Percentiles rank a stretch among this genome's conserved stretches.
Conservation (phyloP, 2,329 filamentous ascomycete species). For the Juglanconis sp. region DNA sequence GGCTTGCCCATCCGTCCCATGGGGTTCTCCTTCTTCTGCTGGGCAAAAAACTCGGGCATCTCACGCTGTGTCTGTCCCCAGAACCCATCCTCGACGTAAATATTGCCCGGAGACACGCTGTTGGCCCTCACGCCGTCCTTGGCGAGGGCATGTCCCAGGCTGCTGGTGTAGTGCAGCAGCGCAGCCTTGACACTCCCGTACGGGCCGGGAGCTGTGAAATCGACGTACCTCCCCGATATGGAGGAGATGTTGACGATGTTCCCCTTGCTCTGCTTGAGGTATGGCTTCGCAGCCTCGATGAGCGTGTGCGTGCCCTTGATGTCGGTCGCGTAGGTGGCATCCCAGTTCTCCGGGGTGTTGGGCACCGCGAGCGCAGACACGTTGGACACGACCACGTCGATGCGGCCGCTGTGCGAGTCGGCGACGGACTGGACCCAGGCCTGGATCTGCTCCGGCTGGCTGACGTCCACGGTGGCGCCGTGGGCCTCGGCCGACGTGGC, state of each 20-base stretch:
- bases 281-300: slow-evolving; percentile 28
- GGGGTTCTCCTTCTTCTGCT: slow-evolving; percentile 19
- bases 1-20: slow-evolving; percentile 21
- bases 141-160: slow-evolving; percentile 31
- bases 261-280: slow-evolving; percentile 31
- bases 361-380: slow-evolving; percentile 27
- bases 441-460: slow-evolving; percentile 11
- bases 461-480: slow-evolving; percentile 19
- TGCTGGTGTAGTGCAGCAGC: slow-evolving; percentile 33
- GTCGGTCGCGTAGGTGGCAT: slow-evolving; percentile 30
- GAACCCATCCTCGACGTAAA: slow-evolving; percentile 33
- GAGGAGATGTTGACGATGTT: slow-evolving; percentile 33
- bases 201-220: slow-evolving; percentile 33
- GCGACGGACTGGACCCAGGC: slow-evolving; percentile 17
- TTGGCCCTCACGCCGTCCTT: slow-evolving; percentile 34
- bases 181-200: slow-evolving; percentile 35
- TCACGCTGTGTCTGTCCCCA: slow-evolving; percentile 31
- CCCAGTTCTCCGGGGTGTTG: slow-evolving; percentile 25
- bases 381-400: slow-evolving; percentile 22
- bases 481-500: slow-evolving; percentile 2
- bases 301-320: slow-evolving; percentile 31
- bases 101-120: slow-evolving; percentile 32
- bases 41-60: slow-evolving; percentile 28
- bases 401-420: slow-evolving; percentile 4
- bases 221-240: slow-evolving; percentile 33